Conservation (phyloP, 2,329 filamentous ascomycete species). For the Trichoderma lentiforme region DNA sequence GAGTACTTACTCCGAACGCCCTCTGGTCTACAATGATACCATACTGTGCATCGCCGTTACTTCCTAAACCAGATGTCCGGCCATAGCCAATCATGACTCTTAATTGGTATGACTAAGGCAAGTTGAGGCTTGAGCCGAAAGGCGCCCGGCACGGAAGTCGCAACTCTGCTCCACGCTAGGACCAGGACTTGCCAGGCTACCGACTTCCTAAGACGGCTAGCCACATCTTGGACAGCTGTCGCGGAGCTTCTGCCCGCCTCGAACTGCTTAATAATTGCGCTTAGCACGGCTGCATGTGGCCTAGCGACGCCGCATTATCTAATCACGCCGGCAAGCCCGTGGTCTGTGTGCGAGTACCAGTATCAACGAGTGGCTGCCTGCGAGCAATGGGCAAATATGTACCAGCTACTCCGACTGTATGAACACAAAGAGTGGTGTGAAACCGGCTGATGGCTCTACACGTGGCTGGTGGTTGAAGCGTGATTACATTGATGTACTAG, state of each 20-base stretch:
- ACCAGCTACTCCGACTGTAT: too few species aligned
- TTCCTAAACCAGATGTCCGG: neutral
- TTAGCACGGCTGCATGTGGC: neutral
- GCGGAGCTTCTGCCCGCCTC: too few species aligned
- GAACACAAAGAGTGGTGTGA: neutral
- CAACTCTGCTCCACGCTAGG: neutral
- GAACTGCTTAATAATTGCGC: neutral
- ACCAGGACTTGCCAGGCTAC: neutral
- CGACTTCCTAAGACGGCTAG: neutral
- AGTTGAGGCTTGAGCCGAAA: neutral
- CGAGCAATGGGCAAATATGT: neutral
- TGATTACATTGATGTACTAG: neutral
- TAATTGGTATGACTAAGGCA: neutral
- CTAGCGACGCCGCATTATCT: neutral
- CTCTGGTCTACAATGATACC: neutral
- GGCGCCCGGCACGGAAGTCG: conserved; percentile 1
- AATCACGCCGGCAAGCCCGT: neutral
- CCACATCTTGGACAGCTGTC: neutral
- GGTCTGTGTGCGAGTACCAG: neutral
- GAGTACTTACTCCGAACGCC: neutral
- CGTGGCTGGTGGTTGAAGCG: neutral
- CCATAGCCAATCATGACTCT: neutral
- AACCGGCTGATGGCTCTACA: neutral
- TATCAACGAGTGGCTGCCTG: neutral
- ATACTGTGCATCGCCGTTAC: neutral